These are phyloP conservation scores for Picochlorum sp. DNA, from an alignment of 139 green algal species.

Conservation along the genomic window DNA sequence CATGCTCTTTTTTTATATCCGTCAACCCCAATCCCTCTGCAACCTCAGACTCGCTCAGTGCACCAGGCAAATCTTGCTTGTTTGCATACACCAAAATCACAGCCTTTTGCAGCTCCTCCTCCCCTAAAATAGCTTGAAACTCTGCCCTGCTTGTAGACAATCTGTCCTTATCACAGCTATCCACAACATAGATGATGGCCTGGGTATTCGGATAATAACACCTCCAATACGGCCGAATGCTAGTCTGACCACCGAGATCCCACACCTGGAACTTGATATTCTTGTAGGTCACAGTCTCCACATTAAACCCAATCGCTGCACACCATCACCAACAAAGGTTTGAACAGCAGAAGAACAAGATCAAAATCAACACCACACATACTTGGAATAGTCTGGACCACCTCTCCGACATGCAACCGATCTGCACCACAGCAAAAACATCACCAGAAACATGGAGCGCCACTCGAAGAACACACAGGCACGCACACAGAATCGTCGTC, in stretches of 20 bases:
- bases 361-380: constrained; percentile 21
- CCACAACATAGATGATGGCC: constrained; percentile 98
- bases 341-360: too few relatives aligned
- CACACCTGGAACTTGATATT: constrained; percentile 99
- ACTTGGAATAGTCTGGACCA: constrained; percentile 98
- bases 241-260: constrained; percentile 79
- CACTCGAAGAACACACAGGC: constrained; percentile 11
- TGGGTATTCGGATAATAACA: constrained; percentile 93
- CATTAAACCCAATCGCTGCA: constrained; percentile 98
- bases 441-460: neutral
- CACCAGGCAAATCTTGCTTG: constrained; percentile 94
- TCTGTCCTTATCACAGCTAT: constrained; percentile 88
- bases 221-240: constrained; percentile 97
- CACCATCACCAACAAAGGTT: neutral
- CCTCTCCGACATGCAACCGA: constrained; percentile 93
- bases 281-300: constrained; percentile 99
- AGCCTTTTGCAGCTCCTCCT: constrained; percentile 93
- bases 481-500: constrained; percentile 95
- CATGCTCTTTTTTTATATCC: constrained; percentile 89
- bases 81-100: constrained; percentile 97
- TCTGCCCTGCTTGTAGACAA: constrained; percentile 81
- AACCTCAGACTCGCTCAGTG: constrained; percentile 82
- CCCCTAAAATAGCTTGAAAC: constrained; percentile 92
- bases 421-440: constrained; percentile 40
- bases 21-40: constrained; percentile 85